phyloP scores from a whole-genome alignment of 2,329 filamentous ascomycete genomes.

The Colletotrichum sp. region DNA sequence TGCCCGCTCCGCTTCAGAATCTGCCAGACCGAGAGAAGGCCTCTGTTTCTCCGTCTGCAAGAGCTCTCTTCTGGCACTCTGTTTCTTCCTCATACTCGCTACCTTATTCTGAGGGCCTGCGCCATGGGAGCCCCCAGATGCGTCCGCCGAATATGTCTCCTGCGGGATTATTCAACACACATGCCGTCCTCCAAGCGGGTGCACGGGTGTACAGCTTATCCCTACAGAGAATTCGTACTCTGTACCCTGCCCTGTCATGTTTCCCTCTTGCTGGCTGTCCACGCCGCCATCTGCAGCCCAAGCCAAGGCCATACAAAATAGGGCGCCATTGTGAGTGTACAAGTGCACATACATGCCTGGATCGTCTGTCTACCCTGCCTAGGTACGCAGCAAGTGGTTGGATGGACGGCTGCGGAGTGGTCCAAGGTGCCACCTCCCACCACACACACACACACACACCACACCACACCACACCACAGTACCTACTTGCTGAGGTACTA shows the following conservation, averaged over 20 bases:
- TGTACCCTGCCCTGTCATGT: background rate
- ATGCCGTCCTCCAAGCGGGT: conserved; percentile 13
- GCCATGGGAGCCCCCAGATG: background rate
- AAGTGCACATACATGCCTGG: background rate
- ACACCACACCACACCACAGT: too few relatives aligned
- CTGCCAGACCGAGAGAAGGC: background rate
- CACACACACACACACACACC: background rate
- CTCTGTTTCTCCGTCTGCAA: background rate
- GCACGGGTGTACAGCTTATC: conserved; percentile 22
- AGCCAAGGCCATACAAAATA: background rate
- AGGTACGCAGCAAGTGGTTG: background rate
- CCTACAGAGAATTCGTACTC: background rate
- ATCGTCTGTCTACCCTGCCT: background rate
- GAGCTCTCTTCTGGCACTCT: background rate
- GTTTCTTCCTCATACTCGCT: background rate
- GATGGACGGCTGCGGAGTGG: conserved; percentile 2
- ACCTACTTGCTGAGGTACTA: too few relatives aligned
- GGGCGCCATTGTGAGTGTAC: background rate
- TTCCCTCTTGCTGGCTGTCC: background rate
- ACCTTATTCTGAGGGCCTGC: background rate
- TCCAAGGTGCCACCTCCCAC: conserved; percentile 8
- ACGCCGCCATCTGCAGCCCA: background rate
- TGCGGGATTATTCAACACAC: conserved; percentile 20
- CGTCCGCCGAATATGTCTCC: background rate
- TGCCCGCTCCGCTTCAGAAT: background rate